phyloP scores from a whole-genome alignment of 2,329 filamentous ascomycete genomes.

The Colletotrichum filicis region DNA sequence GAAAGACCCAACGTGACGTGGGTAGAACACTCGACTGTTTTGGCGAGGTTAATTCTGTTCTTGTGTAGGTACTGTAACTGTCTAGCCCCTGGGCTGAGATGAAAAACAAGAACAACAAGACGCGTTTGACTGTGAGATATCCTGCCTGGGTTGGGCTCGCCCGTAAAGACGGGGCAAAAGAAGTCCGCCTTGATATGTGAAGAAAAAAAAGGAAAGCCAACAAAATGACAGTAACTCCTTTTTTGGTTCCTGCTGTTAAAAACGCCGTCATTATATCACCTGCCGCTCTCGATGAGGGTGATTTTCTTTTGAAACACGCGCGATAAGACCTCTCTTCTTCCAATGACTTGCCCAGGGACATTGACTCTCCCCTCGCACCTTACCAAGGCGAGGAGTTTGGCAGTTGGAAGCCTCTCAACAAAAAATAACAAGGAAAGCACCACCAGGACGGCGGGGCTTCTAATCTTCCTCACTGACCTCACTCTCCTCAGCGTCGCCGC shows the following conservation, averaged over 20 bases:
- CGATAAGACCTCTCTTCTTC: background rate
- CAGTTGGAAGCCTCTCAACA: background rate
- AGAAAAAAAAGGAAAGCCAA: background rate
- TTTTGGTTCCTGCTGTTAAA: background rate
- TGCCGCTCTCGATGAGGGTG: background rate
- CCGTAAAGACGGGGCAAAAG: background rate
- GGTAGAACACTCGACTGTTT: background rate
- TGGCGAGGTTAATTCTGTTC: background rate
- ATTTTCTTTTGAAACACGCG: background rate
- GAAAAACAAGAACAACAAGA: background rate
- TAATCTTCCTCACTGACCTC: conserved; percentile 76
- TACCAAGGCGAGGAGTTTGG: background rate
- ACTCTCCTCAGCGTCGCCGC: conserved; percentile 67
- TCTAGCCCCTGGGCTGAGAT: background rate
- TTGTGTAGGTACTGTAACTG: background rate
- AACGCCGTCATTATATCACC: conserved; percentile 32
- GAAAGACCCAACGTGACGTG: background rate
- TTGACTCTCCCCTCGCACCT: too few relatives aligned
- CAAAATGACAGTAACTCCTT: conserved; percentile 10
- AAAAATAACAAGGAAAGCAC: background rate
- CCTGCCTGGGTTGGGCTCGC: conserved; percentile 3
- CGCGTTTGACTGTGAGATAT: background rate
- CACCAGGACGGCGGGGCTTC: background rate
- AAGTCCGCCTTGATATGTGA: background rate
- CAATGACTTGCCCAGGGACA: background rate